Base-by-base conservation (phyloP, 345 rosid species). In the Eucalyptus regnans region DNA sequence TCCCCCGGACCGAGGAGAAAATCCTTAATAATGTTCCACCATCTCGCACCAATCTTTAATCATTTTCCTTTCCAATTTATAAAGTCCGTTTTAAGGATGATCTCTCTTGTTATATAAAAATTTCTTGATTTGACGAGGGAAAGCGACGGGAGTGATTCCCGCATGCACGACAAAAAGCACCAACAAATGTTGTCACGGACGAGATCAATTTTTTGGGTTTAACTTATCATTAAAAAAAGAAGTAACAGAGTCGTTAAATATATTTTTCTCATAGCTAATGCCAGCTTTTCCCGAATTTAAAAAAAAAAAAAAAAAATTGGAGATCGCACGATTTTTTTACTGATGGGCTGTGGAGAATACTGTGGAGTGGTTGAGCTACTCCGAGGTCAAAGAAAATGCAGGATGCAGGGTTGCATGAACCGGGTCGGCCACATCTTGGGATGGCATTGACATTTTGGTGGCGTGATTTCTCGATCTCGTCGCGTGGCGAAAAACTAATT, bases 401-500 rank as follows among this genome's bases (percentile, higher is more conserved):
- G 41, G 2, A 37, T 76, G 83, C 83, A 20, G 83, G 83, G 15
- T 37, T 18, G 46, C 13, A 18, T 18, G 46, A 37, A 10, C 81
- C 46, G 4, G 46, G 8, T 37, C 25, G 27, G 14, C 46, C 5
- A 9, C 81, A 18, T 37, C 81, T 20, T 71, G 81, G 14, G 27
- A 71, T 37, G 12, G 81, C 27, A 22, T 71, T 71, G 83, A 71
- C 83, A 71, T 18, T 20, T 71, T 18, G 83, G 46, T 18, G 46
- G 83, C 44, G 18, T 33, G 44, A 71, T 17, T 66, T 66, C 79
- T 15, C 79, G 8, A 8, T 8, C 79, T 3, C 1, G 3, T 66
- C 22, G 6, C 6, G 9, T 31, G 79, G 41, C 22, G 0, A n/a
- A 33, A 52, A 1, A 1, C 25, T 18, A 18, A 52, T 37, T 20